A percentile compares a stretch with the other conserved stretches of the same genome.
phyloP scores from a whole-genome alignment of 2,329 filamentous ascomycete species.

The Sarocladium strictum region DNA sequence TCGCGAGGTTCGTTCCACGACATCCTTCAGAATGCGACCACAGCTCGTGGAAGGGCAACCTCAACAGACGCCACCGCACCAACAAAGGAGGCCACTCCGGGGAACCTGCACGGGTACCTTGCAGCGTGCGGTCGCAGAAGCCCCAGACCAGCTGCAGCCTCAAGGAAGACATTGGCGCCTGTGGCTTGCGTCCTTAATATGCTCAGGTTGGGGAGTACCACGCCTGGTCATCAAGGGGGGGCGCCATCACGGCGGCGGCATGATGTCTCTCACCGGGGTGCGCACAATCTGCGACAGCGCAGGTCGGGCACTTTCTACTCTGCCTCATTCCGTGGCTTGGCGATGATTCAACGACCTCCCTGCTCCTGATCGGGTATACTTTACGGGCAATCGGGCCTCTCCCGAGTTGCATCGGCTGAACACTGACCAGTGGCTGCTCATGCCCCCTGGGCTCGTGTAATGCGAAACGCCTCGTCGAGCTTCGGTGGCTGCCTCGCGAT shows the following conservation, averaged over 20 bases:
- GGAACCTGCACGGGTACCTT: background rate
- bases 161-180: no score
- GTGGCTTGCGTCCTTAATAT: constrained; percentile 4
- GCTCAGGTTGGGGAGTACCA: background rate
- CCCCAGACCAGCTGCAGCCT: background rate
- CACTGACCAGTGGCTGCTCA: background rate
- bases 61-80: background rate
- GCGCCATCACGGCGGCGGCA: background rate
- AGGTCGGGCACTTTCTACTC: no score
- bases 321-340: background rate
- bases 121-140: background rate
- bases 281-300: no score
- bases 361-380: background rate
- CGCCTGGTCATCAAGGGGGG: background rate
- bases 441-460: background rate
- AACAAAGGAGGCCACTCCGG: background rate
- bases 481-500: background rate
- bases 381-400: background rate
- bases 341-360: background rate
- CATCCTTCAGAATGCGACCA: background rate
- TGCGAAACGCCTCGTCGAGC: background rate
- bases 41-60: background rate
- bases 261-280: background rate
- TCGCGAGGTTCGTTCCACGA: background rate
- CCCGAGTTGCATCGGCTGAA: background rate